These are phyloP conservation scores for Candida verbasci DNA, from an alignment of 805 yeast species.

Conservation along the genomic window DNA sequence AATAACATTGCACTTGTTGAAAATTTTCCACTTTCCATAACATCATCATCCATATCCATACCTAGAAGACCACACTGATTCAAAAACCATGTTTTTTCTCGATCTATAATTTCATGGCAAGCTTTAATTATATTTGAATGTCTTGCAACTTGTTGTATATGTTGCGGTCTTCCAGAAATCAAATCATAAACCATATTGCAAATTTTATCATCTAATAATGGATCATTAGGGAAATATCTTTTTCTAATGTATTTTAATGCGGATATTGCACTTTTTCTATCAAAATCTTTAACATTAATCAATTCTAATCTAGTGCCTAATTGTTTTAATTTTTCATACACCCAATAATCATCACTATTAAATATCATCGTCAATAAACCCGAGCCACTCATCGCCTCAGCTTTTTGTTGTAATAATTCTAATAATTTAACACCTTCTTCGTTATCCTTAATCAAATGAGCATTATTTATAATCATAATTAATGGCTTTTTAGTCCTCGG, in stretches of 20 bases:
- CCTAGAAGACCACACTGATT: conserved; percentile 81
- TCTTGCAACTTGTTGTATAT: conserved; percentile 64
- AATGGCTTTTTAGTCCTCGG: conserved; percentile 48
- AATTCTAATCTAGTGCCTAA: conserved; percentile 74
- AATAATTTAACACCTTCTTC: conserved; percentile 68
- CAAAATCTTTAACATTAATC: conserved; percentile 62
- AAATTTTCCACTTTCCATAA: conserved; percentile 78
- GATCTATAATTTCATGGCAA: conserved; percentile 66
- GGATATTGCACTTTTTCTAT: conserved; percentile 48
- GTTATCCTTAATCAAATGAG: conserved; percentile 72
- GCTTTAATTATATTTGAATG: conserved; percentile 54
- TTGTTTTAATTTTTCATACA: conserved; percentile 68
- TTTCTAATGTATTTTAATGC: conserved; percentile 52
- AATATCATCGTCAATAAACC: conserved; percentile 68
- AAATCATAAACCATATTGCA: conserved; percentile 60
- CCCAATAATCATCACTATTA: conserved; percentile 84
- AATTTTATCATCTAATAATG: conserved; percentile 32
- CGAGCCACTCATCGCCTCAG: conserved; percentile 71
- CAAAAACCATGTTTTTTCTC: conserved; percentile 81
- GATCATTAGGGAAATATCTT: conserved; percentile 28
- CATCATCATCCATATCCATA: conserved; percentile 81
- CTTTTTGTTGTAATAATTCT: conserved; percentile 77
- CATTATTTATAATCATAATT: conserved; percentile 65
- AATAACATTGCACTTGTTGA: conserved; percentile 69
- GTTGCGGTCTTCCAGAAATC: conserved; percentile 84